These are phyloP conservation scores for Solanum corneliomulleri DNA, from an alignment of 257 asterid genomes.

Conservation along the genomic window DNA sequence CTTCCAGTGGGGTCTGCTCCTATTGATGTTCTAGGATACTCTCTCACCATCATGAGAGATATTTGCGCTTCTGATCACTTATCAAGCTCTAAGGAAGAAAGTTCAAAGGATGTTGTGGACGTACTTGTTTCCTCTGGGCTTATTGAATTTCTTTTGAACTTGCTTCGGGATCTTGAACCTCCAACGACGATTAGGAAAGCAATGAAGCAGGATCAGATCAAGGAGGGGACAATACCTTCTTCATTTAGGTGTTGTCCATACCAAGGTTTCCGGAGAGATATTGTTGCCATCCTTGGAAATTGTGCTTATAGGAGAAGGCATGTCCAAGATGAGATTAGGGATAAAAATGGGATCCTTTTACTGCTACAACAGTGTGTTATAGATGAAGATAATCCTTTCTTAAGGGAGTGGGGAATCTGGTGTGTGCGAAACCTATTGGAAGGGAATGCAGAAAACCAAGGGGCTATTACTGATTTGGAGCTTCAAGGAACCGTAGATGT, in stretches of 20 bases:
- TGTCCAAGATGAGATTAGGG: constrained; percentile 68
- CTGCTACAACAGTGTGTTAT: constrained; percentile 64
- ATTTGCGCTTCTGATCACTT: constrained; percentile 35
- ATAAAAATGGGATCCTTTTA: constrained; percentile 45
- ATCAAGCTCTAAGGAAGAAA: constrained; percentile 7
- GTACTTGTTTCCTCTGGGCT: constrained; percentile 46
- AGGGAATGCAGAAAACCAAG: constrained; percentile 64
- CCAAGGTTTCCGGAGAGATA: constrained; percentile 71
- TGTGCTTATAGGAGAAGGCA: constrained; percentile 46
- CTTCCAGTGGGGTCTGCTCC: constrained; percentile 57
- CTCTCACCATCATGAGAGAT: constrained; percentile 61
- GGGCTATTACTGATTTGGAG: constrained; percentile 44
- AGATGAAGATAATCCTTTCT: constrained; percentile 80
- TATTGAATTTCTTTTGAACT: constrained; percentile 37
- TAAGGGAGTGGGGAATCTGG: constrained; percentile 97
- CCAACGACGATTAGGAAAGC: constrained; percentile 50
- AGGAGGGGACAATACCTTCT: constrained; percentile 6
- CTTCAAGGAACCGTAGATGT: constrained; percentile 56
- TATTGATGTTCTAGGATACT: constrained; percentile 58
- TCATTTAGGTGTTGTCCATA: constrained; percentile 46
- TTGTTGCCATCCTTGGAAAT: constrained; percentile 64
- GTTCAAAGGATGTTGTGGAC: constrained; percentile 23
- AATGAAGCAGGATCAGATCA: constrained; percentile 13
- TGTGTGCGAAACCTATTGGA: constrained; percentile 53
- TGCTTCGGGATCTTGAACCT: constrained; percentile 61